Base-by-base conservation (phyloP, 169 alveolate genomes). In the Hepatocystis sp. region DNA sequence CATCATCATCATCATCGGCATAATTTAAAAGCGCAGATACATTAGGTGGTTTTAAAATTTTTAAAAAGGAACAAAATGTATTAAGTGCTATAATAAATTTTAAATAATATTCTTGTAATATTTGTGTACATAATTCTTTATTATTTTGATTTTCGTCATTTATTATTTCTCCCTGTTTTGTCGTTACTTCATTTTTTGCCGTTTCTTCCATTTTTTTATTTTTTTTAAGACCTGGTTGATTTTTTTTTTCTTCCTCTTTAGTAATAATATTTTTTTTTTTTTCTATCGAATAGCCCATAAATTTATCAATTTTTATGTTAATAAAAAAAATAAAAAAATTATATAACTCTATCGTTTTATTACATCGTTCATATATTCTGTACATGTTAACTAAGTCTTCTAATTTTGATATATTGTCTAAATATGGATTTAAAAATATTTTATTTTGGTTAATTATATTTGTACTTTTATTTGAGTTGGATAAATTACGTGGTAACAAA, bases 21-120 rank as follows among this genome's bases (percentile, higher is more conserved):
- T 68, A 68, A 46, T 68, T 68, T 34, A 68, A 47, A 19, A 68
- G 65, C 28, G 86, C 86, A 2, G 86, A 46, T 5, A 68, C 86
- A 47, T 68, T 68, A 15, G 86, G 86, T 11, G 67, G 86, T 19
- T 68, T 68, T 13, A 68, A 49, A 0, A 68, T 53, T 68, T 68
- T 68, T 25, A 68, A 44, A 27, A 68, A 55, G 0, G 67, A 68
- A 8, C 86, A 68, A 32, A 68, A 68, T 4, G 67, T 56, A 32
- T 25, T 39, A 28, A 68, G 55, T 7, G 68, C 68, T 8, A 68
- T 56, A 21, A 68, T 53, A 21, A 68, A 68, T 60, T 68, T 68
- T 25, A 68, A 49, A 39, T 68, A 68, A 60, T 68, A 68, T 32
- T 68, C 86, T 47, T 68, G 86, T 32, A 68, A 34, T 3, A 68